Base-by-base conservation (phyloP, 192 early-diverging fungal genomes). In the Backusella westeae region DNA sequence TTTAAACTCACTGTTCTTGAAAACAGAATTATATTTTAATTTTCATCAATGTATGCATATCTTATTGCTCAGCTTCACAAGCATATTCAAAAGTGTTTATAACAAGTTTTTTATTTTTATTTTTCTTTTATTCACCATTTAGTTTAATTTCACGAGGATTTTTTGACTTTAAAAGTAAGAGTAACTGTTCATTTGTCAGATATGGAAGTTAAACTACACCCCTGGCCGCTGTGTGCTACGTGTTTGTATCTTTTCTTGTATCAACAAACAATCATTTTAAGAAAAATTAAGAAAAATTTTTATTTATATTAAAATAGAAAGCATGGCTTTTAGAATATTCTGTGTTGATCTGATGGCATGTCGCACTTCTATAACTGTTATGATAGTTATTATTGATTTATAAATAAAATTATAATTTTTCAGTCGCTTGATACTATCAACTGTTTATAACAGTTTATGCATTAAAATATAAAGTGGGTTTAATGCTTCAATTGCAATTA, bases 11-110 rank as follows among this genome's bases (percentile, higher is more conserved):
- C 17, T 49, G 46, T 26, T 59, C 10, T 59, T 59, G 26, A 59
- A 59, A 59, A 59, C 56, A 59, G 7, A 59, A 59, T 59, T 29
- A 59, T 59, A 59, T 59, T 59, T 49, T 59, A 59, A 29, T 59
- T 26, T 26, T 12, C 23, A 59, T 26, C n/a, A 10, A 26, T 59
- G 26, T 4, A 63, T 63, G 56, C 56, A 59, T 29, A 29, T 26
- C 0, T 3, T 63, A 26, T 23, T 63, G 23, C 56, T 63, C 56
- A 63, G 26, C 56, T 12, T 29, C 56, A 63, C 23, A 9, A 63
- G 56, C 56, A 63, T 63, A 63, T 29, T 63, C 3, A 63, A 63
- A 44, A 29, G 23, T 29, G 29, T 14, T 14, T 29, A 29, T 63
- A 3, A 12, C 23, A 63, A 29, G 21, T 29, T 29, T 21, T 49